Evolutionary conservation across 352 stramenopile species (phyloP).

Genomic region (Phytophthora uliginosa): DNA sequence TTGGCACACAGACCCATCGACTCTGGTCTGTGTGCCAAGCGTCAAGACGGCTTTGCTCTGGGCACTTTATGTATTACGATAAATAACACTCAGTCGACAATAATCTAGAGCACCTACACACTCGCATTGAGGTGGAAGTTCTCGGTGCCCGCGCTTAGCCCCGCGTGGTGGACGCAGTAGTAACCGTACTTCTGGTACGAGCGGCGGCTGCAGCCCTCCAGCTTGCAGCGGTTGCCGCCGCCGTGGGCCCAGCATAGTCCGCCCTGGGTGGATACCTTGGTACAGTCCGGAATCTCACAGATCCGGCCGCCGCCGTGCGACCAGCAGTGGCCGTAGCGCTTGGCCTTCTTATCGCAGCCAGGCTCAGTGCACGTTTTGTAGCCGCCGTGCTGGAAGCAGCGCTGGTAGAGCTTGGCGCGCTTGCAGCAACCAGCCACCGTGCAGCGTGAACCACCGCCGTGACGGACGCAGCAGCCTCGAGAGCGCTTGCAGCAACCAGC

Average conservation of each 20-base stretch:
- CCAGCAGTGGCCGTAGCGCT: slow-evolving; percentile 79
- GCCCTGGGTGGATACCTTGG: slow-evolving; percentile 69
- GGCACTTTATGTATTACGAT: slow-evolving; percentile 8
- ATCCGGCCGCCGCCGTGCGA: slow-evolving; percentile 75
- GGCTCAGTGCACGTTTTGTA: slow-evolving; percentile 73
- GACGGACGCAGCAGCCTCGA: slow-evolving; percentile 63
- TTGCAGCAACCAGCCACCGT: slow-evolving; percentile 43
- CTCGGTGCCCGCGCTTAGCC: slow-evolving; percentile 5
- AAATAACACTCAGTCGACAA: slow-evolving; percentile 19
- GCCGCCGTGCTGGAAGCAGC: slow-evolving; percentile 76
- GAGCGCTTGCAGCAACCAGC: slow-evolving; percentile 46
- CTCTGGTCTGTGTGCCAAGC: too few species aligned
- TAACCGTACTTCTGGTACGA: slow-evolving; percentile 75
- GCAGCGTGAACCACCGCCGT: slow-evolving; percentile 63
- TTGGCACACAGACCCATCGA: too few species aligned
- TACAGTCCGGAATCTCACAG: slow-evolving; percentile 60
- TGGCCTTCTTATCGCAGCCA: slow-evolving; percentile 69
- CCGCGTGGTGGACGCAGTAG: slow-evolving; percentile 63
- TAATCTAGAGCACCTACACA: not conserved
- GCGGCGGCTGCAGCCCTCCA: slow-evolving; percentile 63
- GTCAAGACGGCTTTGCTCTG: not conserved
- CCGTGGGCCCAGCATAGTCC: slow-evolving; percentile 79
- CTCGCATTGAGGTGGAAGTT: slow-evolving; percentile 5
- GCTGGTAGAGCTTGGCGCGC: slow-evolving; percentile 70
- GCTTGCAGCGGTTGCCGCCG: slow-evolving; percentile 66